Percentiles rank a stretch among this genome's conserved stretches.
These are phyloP conservation scores for Vigna radiata DNA, from an alignment of 306 rosid genomes.

Conservation along the genomic window DNA sequence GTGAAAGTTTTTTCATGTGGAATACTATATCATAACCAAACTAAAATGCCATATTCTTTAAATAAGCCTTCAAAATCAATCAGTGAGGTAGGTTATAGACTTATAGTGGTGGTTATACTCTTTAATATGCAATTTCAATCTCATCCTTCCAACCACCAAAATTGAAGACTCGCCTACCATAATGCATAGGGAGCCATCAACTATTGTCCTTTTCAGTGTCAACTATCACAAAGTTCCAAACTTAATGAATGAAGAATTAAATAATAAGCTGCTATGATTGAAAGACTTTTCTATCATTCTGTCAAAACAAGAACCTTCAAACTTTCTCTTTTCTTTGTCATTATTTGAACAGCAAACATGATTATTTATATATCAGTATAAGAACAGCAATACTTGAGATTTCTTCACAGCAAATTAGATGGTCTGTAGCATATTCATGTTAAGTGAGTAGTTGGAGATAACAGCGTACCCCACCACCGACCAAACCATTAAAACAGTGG, in stretches of 20 bases:
- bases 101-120: background rate
- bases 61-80: constrained; percentile 31
- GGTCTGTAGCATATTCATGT: background rate
- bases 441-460: constrained; percentile 17
- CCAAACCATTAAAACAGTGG: constrained; percentile 33
- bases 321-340: background rate
- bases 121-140: background rate
- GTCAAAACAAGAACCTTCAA: background rate
- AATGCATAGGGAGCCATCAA: background rate
- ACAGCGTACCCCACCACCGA: constrained; percentile 27
- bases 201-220: constrained; percentile 28
- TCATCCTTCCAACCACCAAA: constrained; percentile 24
- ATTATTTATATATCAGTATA: background rate
- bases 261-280: background rate
- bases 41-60: constrained; percentile 4
- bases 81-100: constrained; percentile 4
- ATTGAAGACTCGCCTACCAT: background rate
- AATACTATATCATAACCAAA: background rate
- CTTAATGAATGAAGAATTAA: constrained; percentile 14
- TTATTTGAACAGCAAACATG: background rate
- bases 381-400: constrained; percentile 1
- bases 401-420: constrained; percentile 7
- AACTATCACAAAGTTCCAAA: background rate
- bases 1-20: background rate
- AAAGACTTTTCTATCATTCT: too few relatives aligned